Evolutionary conservation across 1,284 basidiomycete genomes (phyloP).

Genomic region (Anthracocystis setariae): DNA sequence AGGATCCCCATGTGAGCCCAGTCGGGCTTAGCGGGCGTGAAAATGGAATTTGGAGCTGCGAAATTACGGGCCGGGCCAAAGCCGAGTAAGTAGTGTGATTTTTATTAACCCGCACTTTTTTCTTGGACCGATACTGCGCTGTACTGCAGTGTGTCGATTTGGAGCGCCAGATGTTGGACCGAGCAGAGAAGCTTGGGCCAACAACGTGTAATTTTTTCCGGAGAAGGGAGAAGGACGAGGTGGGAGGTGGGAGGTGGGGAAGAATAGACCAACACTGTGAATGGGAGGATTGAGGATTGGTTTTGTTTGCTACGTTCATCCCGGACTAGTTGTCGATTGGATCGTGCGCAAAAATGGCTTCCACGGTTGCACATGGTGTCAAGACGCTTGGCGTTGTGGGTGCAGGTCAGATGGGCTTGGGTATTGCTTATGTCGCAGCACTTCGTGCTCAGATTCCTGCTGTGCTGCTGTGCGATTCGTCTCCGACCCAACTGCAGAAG

Average conservation of each 20-base stretch:
- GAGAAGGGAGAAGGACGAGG: too few species aligned
- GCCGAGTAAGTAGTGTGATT: conserved; percentile 15
- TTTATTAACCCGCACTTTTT: background rate
- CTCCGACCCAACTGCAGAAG: conserved; percentile 74
- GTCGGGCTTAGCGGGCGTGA: conserved; percentile 36
- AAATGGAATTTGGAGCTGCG: background rate
- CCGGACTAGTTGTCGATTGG: too few species aligned
- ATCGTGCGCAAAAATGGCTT: conserved; percentile 8
- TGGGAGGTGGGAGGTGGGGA: too few species aligned
- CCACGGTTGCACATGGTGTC: conserved; percentile 49
- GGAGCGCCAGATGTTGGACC: conserved; percentile 11
- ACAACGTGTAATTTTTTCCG: background rate
- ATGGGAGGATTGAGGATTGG: too few species aligned
- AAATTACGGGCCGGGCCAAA: conserved; percentile 14
- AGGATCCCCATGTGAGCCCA: too few species aligned
- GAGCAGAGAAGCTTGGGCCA: background rate
- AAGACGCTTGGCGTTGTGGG: conserved; percentile 59
- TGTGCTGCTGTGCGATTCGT: conserved; percentile 51
- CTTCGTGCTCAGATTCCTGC: conserved; percentile 46
- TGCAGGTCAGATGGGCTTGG: conserved; percentile 69
- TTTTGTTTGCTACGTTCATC: too few species aligned
- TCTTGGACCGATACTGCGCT: background rate
- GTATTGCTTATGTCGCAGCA: conserved; percentile 86
- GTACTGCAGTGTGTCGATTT: conserved; percentile 1
- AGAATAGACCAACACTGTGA: background rate